Base-by-base conservation (phyloP, 371 early-diverging fungal species). In the Cokeromyces recurvatus region DNA sequence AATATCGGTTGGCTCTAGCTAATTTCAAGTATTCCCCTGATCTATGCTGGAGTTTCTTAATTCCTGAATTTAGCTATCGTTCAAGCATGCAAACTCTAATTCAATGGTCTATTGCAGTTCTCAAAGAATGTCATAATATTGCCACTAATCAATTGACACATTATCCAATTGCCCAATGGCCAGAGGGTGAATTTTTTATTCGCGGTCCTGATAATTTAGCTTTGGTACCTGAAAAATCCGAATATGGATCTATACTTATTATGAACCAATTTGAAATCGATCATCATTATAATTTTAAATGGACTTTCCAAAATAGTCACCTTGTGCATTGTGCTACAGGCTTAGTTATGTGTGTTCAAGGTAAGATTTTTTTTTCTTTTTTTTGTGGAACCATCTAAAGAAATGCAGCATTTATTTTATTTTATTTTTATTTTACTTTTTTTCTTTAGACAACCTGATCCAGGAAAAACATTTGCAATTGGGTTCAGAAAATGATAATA, bases 241-340 rank as follows among this genome's bases (percentile, higher is more conserved):
- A 72, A 31, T 43, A 55, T 43, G 66, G 66, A 16, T 47, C 64
- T 38, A 48, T 36, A 4, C 48, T 72, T 15, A 43, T 49, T 21
- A 66, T 68, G 46, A 58, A 57, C 23, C 54, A 64, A 39, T 34
- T 68, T 15, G 64, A 65, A 29, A 39, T 46, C 2, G 41, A 48
- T 7, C 34, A 38, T 29, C 38, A 38, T 17, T 37, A 25, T 14
- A 4, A 32, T 9, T 72, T 66, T 55, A 59, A 57, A 31, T 77
- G 80, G 80, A 60, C 64, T 12, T 71, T 59, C 48, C 44, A 63
- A 14, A 54, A 66, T 43, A 68, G 73, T 35, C 67, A 68, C 44
- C 62, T 80, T 23, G 63, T 74, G 31, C 77, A 80, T 47, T 64
- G 64, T 41, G 53, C 60, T 34, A 66, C 74, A 21, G 68, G 66